Percentiles rank a stretch among this genome's conserved stretches.
Evolutionary conservation across 306 rosid species (phyloP).

Genomic region (Vachellia pachyceras): DNA sequence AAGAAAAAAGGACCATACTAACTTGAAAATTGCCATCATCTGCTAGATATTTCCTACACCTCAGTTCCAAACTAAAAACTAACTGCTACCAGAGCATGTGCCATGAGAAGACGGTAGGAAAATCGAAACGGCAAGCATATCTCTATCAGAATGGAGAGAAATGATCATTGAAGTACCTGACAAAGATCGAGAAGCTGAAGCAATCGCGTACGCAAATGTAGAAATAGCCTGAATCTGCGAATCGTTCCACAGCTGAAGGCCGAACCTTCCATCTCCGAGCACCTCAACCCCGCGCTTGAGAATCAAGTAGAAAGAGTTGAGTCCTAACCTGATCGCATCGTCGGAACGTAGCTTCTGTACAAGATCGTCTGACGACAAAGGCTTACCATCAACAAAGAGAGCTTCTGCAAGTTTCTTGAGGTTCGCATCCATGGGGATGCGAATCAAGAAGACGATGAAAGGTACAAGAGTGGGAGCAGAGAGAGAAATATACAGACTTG

Average conservation of each 20-base stretch:
- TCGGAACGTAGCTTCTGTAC: slow-evolving; percentile 63
- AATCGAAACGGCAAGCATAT: no score
- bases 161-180: slow-evolving; percentile 47
- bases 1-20: background rate
- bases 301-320: slow-evolving; percentile 59
- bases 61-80: slow-evolving; percentile 4
- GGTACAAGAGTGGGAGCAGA: background rate
- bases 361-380: slow-evolving; percentile 61
- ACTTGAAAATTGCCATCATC: background rate
- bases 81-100: slow-evolving; percentile 11
- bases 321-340: slow-evolving; percentile 64
- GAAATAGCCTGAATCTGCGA: slow-evolving; percentile 83
- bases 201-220: slow-evolving; percentile 63
- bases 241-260: slow-evolving; percentile 72
- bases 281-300: slow-evolving; percentile 59
- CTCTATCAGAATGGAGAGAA: background rate
- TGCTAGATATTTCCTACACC: background rate
- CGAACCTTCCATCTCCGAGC: slow-evolving; percentile 47
- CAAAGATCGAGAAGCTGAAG: slow-evolving; percentile 78
- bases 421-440: slow-evolving; percentile 70
- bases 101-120: no score
- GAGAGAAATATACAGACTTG: background rate
- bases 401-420: slow-evolving; percentile 61
- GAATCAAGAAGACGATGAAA: slow-evolving; percentile 34
- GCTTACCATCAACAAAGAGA: slow-evolving; percentile 50